Percentiles rank a stretch among this genome's conserved stretches.
Evolutionary conservation across 768 basidiomycete species (phyloP).

Genomic region (Suillus clintonianus): DNA sequence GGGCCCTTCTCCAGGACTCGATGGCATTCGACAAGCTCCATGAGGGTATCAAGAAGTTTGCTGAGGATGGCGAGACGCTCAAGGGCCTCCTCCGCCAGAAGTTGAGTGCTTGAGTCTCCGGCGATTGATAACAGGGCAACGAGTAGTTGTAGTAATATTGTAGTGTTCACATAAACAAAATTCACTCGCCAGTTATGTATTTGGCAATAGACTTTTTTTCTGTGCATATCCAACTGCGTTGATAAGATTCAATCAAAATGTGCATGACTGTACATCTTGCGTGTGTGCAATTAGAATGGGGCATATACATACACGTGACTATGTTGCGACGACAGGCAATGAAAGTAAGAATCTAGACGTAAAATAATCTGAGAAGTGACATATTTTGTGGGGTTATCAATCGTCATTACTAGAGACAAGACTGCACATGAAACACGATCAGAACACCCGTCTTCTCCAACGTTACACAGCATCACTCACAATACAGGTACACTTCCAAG

Average conservation of each 20-base stretch:
- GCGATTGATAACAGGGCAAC: neutral
- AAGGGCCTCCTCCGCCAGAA: constrained; percentile 79
- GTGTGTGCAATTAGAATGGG: neutral
- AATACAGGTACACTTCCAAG: neutral
- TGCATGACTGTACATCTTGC: neutral
- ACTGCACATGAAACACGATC: neutral
- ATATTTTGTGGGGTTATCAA: neutral
- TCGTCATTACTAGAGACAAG: neutral
- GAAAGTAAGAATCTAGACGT: neutral
- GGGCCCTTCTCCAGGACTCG: constrained; percentile 86
- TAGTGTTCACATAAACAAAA: neutral
- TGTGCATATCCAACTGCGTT: neutral
- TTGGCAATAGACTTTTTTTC: neutral
- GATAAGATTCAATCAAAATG: neutral
- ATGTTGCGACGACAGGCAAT: neutral
- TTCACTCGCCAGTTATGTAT: neutral
- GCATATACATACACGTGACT: constrained; percentile 1
- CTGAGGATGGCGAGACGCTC: constrained; percentile 90
- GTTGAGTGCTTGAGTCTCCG: constrained; percentile 32
- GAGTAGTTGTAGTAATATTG: neutral
- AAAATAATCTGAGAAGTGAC: neutral
- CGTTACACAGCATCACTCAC: neutral
- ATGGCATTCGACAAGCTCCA: constrained; percentile 99
- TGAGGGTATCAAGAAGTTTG: constrained; percentile 98
- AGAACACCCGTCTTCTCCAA: neutral